A percentile compares a stretch with the other conserved stretches of the same genome.
Evolutionary conservation across 176 grass and related monocot genomes (phyloP).

Genomic region (Phoenix roebelenii): DNA sequence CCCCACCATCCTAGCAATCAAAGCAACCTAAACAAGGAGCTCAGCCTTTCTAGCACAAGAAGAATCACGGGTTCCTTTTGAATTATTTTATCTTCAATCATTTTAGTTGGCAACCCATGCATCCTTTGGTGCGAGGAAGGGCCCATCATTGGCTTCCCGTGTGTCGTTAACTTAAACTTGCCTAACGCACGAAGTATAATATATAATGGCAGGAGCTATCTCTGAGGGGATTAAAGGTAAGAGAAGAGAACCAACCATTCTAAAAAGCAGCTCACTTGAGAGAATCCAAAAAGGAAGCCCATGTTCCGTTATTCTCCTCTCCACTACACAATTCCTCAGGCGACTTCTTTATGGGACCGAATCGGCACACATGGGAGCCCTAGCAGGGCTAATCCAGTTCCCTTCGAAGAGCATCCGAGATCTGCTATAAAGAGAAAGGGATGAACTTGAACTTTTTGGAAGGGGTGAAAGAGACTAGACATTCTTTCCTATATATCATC

Average conservation of each 20-base stretch:
- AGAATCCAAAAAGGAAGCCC: slow-evolving; percentile 71
- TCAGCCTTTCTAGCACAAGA: neutral
- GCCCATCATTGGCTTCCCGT: too few species aligned
- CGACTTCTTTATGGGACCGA: slow-evolving; percentile 74
- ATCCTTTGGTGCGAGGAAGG: too few species aligned
- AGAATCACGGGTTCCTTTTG: neutral
- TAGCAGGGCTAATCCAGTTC: slow-evolving; percentile 16
- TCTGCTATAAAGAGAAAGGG: slow-evolving; percentile 26
- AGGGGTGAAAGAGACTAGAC: slow-evolving; percentile 28
- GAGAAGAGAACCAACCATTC: slow-evolving; percentile 5
- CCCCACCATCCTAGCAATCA: too few species aligned
- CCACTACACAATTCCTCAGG: slow-evolving; percentile 58
- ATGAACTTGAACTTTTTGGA: slow-evolving; percentile 30
- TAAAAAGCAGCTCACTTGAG: slow-evolving; percentile 19
- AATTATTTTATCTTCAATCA: too few species aligned
- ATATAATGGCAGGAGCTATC: slow-evolving; percentile 3
- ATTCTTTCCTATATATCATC: slow-evolving; percentile 18
- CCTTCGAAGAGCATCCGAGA: slow-evolving; percentile 26
- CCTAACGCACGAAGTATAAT: neutral
- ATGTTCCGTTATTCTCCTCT: slow-evolving; percentile 77
- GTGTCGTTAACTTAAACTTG: neutral
- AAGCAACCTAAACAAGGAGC: too few species aligned
- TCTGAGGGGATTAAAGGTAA: slow-evolving; percentile 15
- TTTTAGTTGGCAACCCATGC: too few species aligned
- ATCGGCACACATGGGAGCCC: slow-evolving; percentile 45